Evolutionary conservation across 345 rosid species (phyloP).

Genomic region (Turritis glabra): DNA sequence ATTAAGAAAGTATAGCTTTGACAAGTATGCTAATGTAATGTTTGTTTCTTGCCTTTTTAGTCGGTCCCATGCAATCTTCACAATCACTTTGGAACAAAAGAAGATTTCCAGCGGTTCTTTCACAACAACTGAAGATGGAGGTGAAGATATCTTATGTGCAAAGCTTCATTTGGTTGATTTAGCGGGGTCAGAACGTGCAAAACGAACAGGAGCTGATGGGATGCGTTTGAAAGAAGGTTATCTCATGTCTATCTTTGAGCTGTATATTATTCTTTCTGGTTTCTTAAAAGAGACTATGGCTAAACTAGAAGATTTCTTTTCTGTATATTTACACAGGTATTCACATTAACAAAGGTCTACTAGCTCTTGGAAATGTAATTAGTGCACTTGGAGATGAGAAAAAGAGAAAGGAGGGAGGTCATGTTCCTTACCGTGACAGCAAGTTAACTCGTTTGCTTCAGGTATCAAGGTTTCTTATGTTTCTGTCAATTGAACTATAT

Average conservation of each 20-base stretch:
- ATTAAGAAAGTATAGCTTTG: background rate
- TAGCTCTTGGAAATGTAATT: conserved; percentile 94
- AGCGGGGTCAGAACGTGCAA: conserved; percentile 98
- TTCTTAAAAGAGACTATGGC: conserved; percentile 5
- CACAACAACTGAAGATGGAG: conserved; percentile 49
- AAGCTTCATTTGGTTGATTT: conserved; percentile 94
- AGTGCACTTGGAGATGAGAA: conserved; percentile 96
- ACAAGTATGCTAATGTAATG: background rate
- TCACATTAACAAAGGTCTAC: conserved; percentile 90
- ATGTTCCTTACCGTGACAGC: conserved; percentile 98
- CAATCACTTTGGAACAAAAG: conserved; percentile 94
- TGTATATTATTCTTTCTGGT: conserved; percentile 9
- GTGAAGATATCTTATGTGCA: conserved; percentile 82
- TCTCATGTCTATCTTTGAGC: background rate
- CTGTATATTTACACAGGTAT: conserved; percentile 51
- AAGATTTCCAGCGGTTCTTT: conserved; percentile 45
- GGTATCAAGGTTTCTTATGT: conserved; percentile 40
- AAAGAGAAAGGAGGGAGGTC: conserved; percentile 96
- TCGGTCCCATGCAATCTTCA: conserved; percentile 98
- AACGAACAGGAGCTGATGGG: conserved; percentile 95
- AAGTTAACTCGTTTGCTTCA: conserved; percentile 96
- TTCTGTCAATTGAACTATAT: background rate
- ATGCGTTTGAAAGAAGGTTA: conserved; percentile 95
- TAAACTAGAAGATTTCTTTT: conserved; percentile 17
- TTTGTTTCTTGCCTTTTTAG: conserved; percentile 42